Evolutionary conservation across 805 yeast species (phyloP), one percentile per base, ranked within the genome.

Genomic region (Citeromyces matritensis): DNA sequence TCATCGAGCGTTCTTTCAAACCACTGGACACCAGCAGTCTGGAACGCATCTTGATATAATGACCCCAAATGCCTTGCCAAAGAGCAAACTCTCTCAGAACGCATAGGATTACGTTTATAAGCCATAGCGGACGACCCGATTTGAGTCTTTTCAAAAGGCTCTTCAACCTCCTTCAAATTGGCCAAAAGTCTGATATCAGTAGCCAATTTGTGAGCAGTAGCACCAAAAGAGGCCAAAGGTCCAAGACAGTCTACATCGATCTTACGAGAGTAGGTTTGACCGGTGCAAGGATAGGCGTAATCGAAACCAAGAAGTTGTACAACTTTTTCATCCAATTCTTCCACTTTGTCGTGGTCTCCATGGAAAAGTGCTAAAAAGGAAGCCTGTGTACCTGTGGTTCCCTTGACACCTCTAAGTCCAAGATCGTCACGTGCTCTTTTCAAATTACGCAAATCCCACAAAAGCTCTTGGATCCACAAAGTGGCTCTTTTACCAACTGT

Each of bases 61-160:
- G 94, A 79, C 41, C 95, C 94, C 58, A 91, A 58, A 57, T 88
- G 97, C 65, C 98, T 82, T 13, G 97, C 74, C 42, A 91, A 69
- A n/a, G 98, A 91, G 63, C 98, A 91, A 37, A 91, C 96, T 58
- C 98, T 76, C 65, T 91, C 98, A 52, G 88, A 79, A 65, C 98
- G 80, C 98, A 91, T 91, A 58, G 98, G 98, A 63, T 91, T 91
- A 64, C 98, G 79, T 73, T 91, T 91, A 68, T 91, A 91, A 21
- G 98, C 98, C 98, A 91, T 91, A 27, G 98, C 98, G 34, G 84
- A 71, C 9, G 96, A 85, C 27, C 98, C 98, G 50, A 91, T 91
- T 67, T 91, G 98, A n/a, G 86, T 74, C 62, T 82, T 83, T 65
- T 91, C 98, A 53, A 91, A 91, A 19, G 98, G 98, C 60, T 91